A percentile compares a stretch with the other conserved stretches of the same genome.
Conservation (phyloP, 176 grass and related monocot species). For the Triticum turgidum region DNA sequence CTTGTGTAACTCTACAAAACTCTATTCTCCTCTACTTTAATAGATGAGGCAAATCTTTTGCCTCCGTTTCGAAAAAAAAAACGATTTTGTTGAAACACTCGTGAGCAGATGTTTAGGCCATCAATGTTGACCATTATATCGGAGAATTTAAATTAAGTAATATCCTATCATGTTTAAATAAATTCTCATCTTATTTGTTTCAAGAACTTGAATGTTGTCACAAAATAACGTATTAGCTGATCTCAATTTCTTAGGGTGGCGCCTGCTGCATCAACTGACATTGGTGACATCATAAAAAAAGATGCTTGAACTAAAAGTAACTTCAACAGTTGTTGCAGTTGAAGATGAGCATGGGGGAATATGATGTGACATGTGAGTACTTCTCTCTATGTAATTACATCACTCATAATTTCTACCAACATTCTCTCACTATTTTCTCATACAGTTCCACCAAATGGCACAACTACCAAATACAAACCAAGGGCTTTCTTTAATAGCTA, state of each 20-base stretch:
- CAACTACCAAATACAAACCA: too few species aligned
- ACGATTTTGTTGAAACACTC: constrained; percentile 91
- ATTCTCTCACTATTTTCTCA: background rate
- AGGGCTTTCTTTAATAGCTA: too few species aligned
- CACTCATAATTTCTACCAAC: background rate
- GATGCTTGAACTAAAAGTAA: constrained; percentile 83
- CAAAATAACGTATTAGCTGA: constrained; percentile 6
- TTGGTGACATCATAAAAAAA: constrained; percentile 90
- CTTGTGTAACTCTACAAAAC: too few species aligned
- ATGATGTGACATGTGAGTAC: constrained; percentile 64
- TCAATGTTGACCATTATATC: constrained; percentile 79
- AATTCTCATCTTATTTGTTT: background rate
- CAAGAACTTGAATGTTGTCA: background rate
- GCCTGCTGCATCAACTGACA: constrained; percentile 67
- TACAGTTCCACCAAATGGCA: too few species aligned
- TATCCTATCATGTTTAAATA: constrained; percentile 50
- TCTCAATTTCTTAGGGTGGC: constrained; percentile 54
- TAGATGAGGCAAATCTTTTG: too few species aligned
- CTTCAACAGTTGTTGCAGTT: constrained; percentile 70
- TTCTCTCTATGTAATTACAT: constrained; percentile 9
- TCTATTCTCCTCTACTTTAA: too few species aligned
- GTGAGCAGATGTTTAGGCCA: constrained; percentile 82
- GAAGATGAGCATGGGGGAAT: constrained; percentile 89
- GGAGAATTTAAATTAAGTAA: constrained; percentile 99
- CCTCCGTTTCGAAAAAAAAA: background rate